A percentile compares a stretch with the other conserved stretches of the same genome.
phyloP scores from a whole-genome alignment of 257 asterid genomes.

The Solanum pennellii region DNA sequence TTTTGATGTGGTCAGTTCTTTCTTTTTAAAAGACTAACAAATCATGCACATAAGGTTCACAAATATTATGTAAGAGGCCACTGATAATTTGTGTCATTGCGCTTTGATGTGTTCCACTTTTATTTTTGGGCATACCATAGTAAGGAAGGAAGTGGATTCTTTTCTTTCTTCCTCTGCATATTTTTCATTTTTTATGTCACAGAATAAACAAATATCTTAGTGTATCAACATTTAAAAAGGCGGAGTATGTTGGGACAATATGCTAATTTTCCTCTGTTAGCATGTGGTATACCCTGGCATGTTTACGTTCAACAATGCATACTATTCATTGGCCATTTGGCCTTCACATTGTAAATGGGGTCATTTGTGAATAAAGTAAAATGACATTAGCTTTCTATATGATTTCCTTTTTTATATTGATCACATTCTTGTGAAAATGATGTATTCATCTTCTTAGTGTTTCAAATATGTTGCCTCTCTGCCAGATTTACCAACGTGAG shows the following conservation, averaged over 20 bases:
- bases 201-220: neutral
- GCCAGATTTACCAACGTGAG: slow-evolving; percentile 73
- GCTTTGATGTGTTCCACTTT: neutral
- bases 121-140: neutral
- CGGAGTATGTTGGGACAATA: neutral
- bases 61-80: neutral
- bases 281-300: neutral
- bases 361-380: neutral
- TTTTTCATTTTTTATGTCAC: neutral
- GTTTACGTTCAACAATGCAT: neutral
- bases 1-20: neutral
- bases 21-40: neutral
- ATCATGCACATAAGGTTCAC: neutral
- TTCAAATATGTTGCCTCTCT: neutral
- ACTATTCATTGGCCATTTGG: neutral
- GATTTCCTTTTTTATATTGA: neutral
- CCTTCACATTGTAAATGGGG: neutral
- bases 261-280: neutral
- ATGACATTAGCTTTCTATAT: neutral
- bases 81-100: neutral
- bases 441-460: neutral
- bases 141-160: neutral
- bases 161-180: neutral
- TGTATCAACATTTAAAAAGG: neutral
- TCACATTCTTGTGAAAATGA: neutral